Conservation (phyloP, 179 eudicot species). For the Pouteria campechiana region DNA sequence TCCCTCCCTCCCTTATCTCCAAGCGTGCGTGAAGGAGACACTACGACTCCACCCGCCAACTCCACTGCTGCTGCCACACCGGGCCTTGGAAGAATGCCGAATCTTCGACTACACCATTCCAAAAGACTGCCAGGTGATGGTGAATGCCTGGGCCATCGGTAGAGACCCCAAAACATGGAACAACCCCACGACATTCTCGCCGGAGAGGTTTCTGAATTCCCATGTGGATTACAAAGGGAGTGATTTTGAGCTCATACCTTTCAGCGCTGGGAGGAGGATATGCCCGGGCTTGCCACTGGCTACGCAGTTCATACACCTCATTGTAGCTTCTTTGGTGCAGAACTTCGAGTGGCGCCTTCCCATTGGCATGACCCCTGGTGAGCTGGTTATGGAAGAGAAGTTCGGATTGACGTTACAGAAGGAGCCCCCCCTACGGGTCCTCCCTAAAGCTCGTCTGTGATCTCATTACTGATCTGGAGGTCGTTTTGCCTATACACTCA, state of each 20-base stretch:
- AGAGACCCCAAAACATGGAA: conserved; percentile 18
- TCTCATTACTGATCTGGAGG: no score
- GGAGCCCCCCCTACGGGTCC: conserved; percentile 4
- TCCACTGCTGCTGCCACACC: no score
- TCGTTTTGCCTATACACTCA: no score
- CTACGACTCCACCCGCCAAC: no score
- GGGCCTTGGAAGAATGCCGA: no score
- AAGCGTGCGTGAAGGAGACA: no score
- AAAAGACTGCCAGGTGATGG: conserved; percentile 16
- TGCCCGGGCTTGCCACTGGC: conserved; percentile 13
- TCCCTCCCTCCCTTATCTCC: no score
- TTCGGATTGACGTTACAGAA: conserved; percentile 12
- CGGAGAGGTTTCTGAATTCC: conserved; percentile 19
- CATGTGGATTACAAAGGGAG: conserved; percentile 8
- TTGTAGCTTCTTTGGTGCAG: conserved; percentile 9
- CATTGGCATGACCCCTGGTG: conserved; percentile 2
- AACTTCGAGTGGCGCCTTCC: conserved; percentile 11
- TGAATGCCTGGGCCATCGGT: conserved; percentile 35
- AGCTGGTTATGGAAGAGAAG: conserved; percentile 15
- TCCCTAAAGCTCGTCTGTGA: no score
- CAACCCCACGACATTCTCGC: conserved; percentile 12
- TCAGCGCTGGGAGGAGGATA: conserved; percentile 7
- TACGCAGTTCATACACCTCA: conserved; percentile 3
- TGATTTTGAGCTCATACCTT: conserved; percentile 11
- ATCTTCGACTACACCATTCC: conserved; percentile 17